Evolutionary conservation across 2,329 filamentous ascomycete genomes (phyloP), one percentile per base, ranked within the genome.

Genomic region (Beauveria scarabaeidicola): DNA sequence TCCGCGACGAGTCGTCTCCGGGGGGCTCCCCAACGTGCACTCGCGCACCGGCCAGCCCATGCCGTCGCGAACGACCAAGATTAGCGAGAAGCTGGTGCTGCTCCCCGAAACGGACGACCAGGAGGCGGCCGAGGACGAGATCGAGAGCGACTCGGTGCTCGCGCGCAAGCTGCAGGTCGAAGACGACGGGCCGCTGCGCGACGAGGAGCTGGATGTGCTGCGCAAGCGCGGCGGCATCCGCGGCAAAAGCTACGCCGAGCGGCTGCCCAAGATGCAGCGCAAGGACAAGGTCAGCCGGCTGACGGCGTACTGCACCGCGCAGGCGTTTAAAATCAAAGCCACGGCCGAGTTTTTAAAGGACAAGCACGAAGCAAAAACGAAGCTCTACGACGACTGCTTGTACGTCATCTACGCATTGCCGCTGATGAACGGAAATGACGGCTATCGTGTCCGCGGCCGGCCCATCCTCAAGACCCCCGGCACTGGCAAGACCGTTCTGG

Each of bases 321-420:
- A 97, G 72, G 90, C 89, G 8, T 97, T 92, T 76, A 96, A 93
- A 75, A 85, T 96, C 75, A 88, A 89, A 66, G 83, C 87, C 27
- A 91, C 91, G n/a, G 91, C 92, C 15, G 85, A 90, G 38, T 99
- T 99, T 70, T 79, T 97, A 62, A 88, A 89, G 66, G 89, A 90
- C 64, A 88, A 87, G 68, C 94, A 99, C 74, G 87, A 89, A 36
- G 93, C 92, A 1, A 88, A 91, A 74, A 96, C 93, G 15, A 99
- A 99, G 74, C 80, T 97, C 5, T 99, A 99, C 74, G 94, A 99
- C 72, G 94, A 99, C 73, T 99, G 94, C 69, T 78, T 99, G 25
- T 99, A 99, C 70, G 90, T 88, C 27, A 93, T 96, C 52, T 99
- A 99, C 72, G 92, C 97, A 70, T 77, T 97, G 32, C 94, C 94